These are phyloP conservation scores for Trichosporon sp. DNA, from an alignment of 1,284 basidiomycete genomes.

Conservation along the genomic window DNA sequence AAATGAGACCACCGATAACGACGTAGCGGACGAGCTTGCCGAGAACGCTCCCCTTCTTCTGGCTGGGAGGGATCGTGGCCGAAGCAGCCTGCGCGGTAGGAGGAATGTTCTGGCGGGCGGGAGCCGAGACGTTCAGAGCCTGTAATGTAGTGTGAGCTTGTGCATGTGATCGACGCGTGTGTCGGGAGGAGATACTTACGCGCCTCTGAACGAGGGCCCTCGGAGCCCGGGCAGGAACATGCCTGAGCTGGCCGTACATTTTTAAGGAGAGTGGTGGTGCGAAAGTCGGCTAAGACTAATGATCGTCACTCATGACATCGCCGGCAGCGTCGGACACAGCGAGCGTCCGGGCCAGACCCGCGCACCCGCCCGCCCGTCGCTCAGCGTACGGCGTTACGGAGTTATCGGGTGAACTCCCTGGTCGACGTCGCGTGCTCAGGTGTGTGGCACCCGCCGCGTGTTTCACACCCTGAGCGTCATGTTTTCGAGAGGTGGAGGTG, in stretches of 20 bases:
- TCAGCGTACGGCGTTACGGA: constrained; percentile 7
- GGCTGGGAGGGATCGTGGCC: constrained; percentile 32
- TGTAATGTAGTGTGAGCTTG: constrained; percentile 22
- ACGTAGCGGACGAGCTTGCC: constrained; percentile 57
- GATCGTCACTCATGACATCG: constrained; percentile 21
- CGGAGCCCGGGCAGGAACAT: constrained; percentile 38
- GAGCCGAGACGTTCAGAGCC: constrained; percentile 42
- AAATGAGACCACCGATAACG: constrained; percentile 53
- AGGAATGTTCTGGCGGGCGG: constrained; percentile 18
- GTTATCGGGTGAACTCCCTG: constrained; percentile 19
- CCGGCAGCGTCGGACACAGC: constrained; percentile 17
- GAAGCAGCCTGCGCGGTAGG: constrained; percentile 31
- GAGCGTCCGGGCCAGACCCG: constrained; percentile 1
- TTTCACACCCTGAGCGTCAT: constrained; percentile 7
- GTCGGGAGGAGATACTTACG: constrained; percentile 35
- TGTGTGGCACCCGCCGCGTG: not conserved
- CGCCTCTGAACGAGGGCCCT: constrained; percentile 42
- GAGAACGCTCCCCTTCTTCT: constrained; percentile 36
- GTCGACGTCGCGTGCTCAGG: constrained; percentile 7
- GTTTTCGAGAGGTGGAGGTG: constrained; percentile 25
- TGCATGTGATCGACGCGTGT: not conserved
- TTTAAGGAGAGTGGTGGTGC: constrained; percentile 20
- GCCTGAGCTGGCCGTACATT: constrained; percentile 46
- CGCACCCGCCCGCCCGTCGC: constrained; percentile 1
- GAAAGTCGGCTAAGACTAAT: constrained; percentile 12